A percentile compares a stretch with the other conserved stretches of the same genome.
Evolutionary conservation across 148 eudicot genomes (phyloP).

Genomic region (Rhododendron griersonianum): DNA sequence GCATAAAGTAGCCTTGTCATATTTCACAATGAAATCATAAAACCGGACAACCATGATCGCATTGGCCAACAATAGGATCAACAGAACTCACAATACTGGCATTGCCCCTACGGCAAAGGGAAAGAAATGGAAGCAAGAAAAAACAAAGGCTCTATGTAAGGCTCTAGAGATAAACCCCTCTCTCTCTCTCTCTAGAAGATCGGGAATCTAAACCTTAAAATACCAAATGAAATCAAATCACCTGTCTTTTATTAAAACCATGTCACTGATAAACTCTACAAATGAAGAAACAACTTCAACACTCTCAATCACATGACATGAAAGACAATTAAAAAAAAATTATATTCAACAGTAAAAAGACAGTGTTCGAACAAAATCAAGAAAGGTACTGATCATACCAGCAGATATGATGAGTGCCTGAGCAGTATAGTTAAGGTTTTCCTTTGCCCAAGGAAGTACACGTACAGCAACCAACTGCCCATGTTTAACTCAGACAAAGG

Average conservation of each 20-base stretch:
- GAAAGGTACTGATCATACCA: constrained; percentile 34
- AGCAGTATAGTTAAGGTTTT: constrained; percentile 80
- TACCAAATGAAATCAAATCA: neutral
- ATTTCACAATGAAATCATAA: too few relatives aligned
- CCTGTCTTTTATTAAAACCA: neutral
- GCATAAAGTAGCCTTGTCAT: too few relatives aligned
- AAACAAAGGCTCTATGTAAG: too few relatives aligned
- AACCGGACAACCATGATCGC: too few relatives aligned
- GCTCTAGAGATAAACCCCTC: too few relatives aligned
- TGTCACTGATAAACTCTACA: neutral
- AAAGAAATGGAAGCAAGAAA: too few relatives aligned
- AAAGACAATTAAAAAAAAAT: neutral
- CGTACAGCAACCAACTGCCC: constrained; percentile 33
- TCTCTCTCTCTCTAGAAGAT: neutral
- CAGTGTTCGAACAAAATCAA: neutral
- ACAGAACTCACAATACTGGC: too few relatives aligned
- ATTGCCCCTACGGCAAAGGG: too few relatives aligned
- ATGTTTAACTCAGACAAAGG: neutral
- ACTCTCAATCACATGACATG: neutral
- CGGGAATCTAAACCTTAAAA: neutral
- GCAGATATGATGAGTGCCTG: constrained; percentile 94
- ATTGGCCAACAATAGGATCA: too few relatives aligned
- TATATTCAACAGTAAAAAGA: neutral
- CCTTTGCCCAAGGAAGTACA: constrained; percentile 86
- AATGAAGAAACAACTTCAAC: neutral